phyloP scores from a whole-genome alignment of 192 early-diverging fungal species.

The Backusella sp. region DNA sequence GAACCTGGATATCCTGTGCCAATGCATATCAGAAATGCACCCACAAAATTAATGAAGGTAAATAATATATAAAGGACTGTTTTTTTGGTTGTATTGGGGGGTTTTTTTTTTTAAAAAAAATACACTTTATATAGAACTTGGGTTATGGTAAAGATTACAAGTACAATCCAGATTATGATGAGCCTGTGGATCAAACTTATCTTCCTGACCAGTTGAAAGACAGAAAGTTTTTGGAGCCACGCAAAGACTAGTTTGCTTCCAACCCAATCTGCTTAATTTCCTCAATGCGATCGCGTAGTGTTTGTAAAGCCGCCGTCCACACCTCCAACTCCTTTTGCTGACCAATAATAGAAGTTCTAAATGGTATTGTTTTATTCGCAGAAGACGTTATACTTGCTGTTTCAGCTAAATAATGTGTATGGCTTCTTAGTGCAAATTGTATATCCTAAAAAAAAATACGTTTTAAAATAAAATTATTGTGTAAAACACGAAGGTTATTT shows the following conservation, averaged over 20 bases:
- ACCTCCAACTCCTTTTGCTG: slow-evolving; percentile 26
- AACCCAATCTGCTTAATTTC: slow-evolving; percentile 4
- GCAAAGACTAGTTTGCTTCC: not conserved
- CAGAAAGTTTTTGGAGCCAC: slow-evolving; percentile 55
- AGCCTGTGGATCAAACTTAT: slow-evolving; percentile 76
- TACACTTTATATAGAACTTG: slow-evolving; percentile 42
- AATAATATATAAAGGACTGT: not conserved
- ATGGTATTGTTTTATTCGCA: slow-evolving; percentile 28
- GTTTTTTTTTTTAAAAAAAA: not conserved
- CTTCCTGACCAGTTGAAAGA: slow-evolving; percentile 64
- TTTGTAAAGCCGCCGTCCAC: slow-evolving; percentile 21
- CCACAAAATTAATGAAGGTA: slow-evolving; percentile 74
- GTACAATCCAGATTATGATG: slow-evolving; percentile 79
- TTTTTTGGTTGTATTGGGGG: not conserved
- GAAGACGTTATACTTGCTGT: slow-evolving; percentile 17
- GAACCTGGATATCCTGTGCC: slow-evolving; percentile 80
- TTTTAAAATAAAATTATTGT: not conserved
- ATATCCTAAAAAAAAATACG: slow-evolving; percentile 18
- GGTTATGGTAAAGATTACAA: slow-evolving; percentile 82
- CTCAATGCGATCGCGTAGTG: slow-evolving; percentile 10
- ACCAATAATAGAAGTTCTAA: slow-evolving; percentile 15
- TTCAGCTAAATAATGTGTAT: slow-evolving; percentile 25
- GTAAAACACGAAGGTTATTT: too few species aligned
- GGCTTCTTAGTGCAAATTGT: slow-evolving; percentile 23
- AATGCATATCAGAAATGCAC: slow-evolving; percentile 81